Evolutionary conservation across 2,329 filamentous ascomycete species (phyloP).

Genomic region (Fusarium marasasianum): DNA sequence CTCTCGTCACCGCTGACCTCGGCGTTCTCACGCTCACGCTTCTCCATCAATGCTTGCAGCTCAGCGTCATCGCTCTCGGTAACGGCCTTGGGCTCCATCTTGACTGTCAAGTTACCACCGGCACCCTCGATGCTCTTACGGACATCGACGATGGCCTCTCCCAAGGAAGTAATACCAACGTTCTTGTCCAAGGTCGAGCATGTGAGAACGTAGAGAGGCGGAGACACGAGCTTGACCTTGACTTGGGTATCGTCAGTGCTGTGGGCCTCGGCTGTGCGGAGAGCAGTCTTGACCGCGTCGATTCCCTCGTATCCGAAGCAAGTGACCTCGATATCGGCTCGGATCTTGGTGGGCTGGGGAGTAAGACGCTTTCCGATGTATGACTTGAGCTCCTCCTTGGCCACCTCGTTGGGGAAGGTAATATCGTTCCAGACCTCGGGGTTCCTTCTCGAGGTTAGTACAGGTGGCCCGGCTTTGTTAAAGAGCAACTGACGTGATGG

Average conservation of each 20-base stretch:
- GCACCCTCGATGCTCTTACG: conserved; percentile 79
- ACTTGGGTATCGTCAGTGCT: conserved; percentile 94
- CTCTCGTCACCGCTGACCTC: conserved; percentile 98
- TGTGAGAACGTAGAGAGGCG: conserved; percentile 94
- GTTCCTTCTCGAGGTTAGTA: conserved; percentile 67
- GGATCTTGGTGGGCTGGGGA: conserved; percentile 98
- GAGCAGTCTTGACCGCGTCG: conserved; percentile 94
- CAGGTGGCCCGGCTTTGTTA: background rate
- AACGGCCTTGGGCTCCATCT: conserved; percentile 99
- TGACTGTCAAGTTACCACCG: conserved; percentile 84
- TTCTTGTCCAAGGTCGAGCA: conserved; percentile 95
- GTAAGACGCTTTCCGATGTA: conserved; percentile 98
- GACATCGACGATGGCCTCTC: conserved; percentile 91
- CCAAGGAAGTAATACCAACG: conserved; percentile 82
- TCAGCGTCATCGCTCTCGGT: conserved; percentile 98
- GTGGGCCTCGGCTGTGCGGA: conserved; percentile 89
- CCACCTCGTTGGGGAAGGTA: conserved; percentile 83
- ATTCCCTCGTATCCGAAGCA: conserved; percentile 98
- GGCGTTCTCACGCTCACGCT: conserved; percentile 96
- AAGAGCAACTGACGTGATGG: conserved; percentile 79
- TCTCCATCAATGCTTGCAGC: conserved; percentile 98
- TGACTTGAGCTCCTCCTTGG: conserved; percentile 87
- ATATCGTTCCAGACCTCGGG: conserved; percentile 96
- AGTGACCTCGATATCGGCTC: conserved; percentile 95
- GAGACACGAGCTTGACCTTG: conserved; percentile 98